Percentiles rank a stretch among this genome's conserved stretches.
These are phyloP conservation scores for Lyophyllum decastes DNA, from an alignment of 768 basidiomycete species.

Conservation along the genomic window DNA sequence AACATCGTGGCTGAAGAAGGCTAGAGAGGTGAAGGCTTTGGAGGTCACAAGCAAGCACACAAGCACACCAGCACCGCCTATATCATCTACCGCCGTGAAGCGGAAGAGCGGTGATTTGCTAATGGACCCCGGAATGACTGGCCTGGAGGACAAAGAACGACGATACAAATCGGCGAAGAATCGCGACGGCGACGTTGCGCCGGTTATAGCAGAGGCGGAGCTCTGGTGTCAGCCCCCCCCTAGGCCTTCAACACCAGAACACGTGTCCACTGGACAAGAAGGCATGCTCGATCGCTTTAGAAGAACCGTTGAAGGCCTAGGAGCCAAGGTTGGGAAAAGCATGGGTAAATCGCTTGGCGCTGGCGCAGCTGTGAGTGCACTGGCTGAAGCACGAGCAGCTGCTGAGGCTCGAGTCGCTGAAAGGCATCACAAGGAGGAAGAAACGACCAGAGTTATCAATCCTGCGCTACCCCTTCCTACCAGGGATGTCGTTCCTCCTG, in stretches of 20 bases:
- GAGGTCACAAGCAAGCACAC: constrained; percentile 50
- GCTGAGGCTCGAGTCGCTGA: constrained; percentile 74
- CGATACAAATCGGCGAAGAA: constrained; percentile 53
- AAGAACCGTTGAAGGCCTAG: constrained; percentile 69
- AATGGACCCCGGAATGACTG: constrained; percentile 13
- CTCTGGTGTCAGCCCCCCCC: neutral
- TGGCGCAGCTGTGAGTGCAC: constrained; percentile 51
- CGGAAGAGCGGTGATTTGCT: constrained; percentile 65
- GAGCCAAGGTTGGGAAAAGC: constrained; percentile 57
- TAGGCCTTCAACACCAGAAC: neutral
- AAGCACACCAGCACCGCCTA: constrained; percentile 13
- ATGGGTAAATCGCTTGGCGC: constrained; percentile 65
- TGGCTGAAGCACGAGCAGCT: constrained; percentile 67
- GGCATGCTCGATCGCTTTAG: constrained; percentile 69
- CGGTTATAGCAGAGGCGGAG: constrained; percentile 13
- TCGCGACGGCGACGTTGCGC: constrained; percentile 34
- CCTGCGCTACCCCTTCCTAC: constrained; percentile 12
- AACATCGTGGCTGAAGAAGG: constrained; percentile 81
- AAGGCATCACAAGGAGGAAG: constrained; percentile 52
- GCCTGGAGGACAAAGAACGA: constrained; percentile 41
- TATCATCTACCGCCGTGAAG: constrained; percentile 40
- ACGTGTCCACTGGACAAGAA: constrained; percentile 26
- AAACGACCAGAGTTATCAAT: constrained; percentile 26
- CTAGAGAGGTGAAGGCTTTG: constrained; percentile 69
- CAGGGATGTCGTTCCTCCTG: constrained; percentile 1